These are phyloP conservation scores for Calocybe cyanea DNA, from an alignment of 768 basidiomycete genomes.

Conservation along the genomic window DNA sequence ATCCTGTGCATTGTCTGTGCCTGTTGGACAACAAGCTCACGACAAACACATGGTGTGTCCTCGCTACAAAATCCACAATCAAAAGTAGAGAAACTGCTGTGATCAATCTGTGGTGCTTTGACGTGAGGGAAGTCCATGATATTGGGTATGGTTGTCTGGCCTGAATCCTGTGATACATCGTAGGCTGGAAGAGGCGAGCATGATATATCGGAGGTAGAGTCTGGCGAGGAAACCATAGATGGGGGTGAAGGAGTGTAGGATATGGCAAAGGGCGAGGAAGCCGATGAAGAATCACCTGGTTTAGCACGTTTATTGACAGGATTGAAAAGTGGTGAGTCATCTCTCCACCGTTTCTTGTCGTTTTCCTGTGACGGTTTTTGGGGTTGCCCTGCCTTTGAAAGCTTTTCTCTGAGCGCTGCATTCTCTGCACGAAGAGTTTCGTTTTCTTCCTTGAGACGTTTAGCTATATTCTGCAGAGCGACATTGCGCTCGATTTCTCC, in stretches of 20 bases:
- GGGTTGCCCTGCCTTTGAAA: slow-evolving; percentile 39
- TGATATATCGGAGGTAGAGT: slow-evolving; percentile 32
- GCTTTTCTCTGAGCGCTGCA: slow-evolving; percentile 46
- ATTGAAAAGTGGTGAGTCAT: slow-evolving; percentile 39
- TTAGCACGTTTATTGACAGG: slow-evolving; percentile 31
- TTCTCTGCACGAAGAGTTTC: slow-evolving; percentile 72
- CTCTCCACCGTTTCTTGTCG: slow-evolving; percentile 59
- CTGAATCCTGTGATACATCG: slow-evolving; percentile 26
- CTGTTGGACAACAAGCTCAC: slow-evolving; percentile 56
- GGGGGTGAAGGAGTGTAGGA: slow-evolving; percentile 41
- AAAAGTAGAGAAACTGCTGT: slow-evolving; percentile 39
- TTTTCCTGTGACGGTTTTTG: slow-evolving; percentile 22
- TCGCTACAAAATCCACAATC: slow-evolving; percentile 77
- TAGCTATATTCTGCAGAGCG: slow-evolving; percentile 77
- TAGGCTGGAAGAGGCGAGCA: slow-evolving; percentile 28
- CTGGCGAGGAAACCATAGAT: slow-evolving; percentile 51
- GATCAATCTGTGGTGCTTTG: slow-evolving; percentile 22
- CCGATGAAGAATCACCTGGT: slow-evolving; percentile 9
- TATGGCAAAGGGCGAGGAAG: slow-evolving; percentile 32
- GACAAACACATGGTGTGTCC: slow-evolving; percentile 71
- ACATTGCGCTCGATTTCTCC: slow-evolving; percentile 89
- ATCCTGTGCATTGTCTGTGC: slow-evolving; percentile 20
- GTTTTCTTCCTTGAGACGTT: slow-evolving; percentile 85
- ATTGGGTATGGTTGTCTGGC: slow-evolving; percentile 22
- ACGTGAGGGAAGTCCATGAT: slow-evolving; percentile 27